phyloP scores from a whole-genome alignment of 2,329 filamentous ascomycete species.

The Clarireedia monteithiana region DNA sequence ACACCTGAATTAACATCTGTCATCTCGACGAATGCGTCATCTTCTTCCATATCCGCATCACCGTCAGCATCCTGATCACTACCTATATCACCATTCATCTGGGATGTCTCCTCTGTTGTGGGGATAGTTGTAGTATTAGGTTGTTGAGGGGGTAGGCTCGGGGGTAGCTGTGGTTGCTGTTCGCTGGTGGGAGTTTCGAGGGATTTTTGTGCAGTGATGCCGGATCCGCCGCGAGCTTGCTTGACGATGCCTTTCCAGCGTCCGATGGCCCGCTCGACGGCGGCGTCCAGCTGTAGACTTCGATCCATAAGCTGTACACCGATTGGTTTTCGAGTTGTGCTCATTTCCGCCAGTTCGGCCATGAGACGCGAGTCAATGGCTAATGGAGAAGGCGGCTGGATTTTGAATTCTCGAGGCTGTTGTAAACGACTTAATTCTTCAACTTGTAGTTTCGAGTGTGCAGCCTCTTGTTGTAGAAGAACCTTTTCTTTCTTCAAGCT shows the following conservation, averaged over 20 bases:
- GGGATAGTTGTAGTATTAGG: neutral
- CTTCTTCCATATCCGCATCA: conserved; percentile 42
- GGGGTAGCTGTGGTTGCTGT: conserved; percentile 4
- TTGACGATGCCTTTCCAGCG: conserved; percentile 55
- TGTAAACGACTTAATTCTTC: conserved; percentile 51
- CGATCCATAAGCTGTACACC: conserved; percentile 44
- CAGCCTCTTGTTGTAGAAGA: conserved; percentile 41
- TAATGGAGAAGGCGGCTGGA: conserved; percentile 43
- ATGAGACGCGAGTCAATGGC: conserved; percentile 44
- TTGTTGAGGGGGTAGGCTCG: neutral
- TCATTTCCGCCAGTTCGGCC: conserved; percentile 39
- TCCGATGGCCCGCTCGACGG: conserved; percentile 48
- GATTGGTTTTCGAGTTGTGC: conserved; percentile 34
- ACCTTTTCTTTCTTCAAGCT: conserved; percentile 42
- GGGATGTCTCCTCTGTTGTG: neutral
- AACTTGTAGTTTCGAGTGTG: conserved; percentile 49
- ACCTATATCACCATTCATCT: conserved; percentile 12
- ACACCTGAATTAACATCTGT: conserved; percentile 16
- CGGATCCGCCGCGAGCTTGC: conserved; percentile 38
- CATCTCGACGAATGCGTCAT: conserved; percentile 47
- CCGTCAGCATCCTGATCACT: conserved; percentile 25
- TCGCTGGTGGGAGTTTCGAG: conserved; percentile 27
- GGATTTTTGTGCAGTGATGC: conserved; percentile 43
- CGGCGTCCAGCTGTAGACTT: conserved; percentile 42
- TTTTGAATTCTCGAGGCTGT: conserved; percentile 51